Conservation (phyloP, 331 rosid species). For the Malus hybrid region DNA sequence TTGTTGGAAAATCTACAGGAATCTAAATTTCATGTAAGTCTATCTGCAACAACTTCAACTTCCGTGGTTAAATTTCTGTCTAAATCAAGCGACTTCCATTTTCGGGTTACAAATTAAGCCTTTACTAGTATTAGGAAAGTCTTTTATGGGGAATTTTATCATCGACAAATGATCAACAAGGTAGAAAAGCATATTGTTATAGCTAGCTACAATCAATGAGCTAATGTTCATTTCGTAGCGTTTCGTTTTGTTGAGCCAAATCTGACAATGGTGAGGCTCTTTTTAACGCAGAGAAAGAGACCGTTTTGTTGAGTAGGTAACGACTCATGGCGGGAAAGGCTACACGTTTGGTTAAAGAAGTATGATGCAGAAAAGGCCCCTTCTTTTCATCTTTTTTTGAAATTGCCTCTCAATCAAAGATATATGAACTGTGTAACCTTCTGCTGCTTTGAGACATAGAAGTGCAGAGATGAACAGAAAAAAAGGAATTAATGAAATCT, state of each 20-base stretch:
- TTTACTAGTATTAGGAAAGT: background rate
- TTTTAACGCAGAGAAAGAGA: conserved; percentile 25
- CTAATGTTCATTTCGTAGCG: background rate
- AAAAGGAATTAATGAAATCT: background rate
- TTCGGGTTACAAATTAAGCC: background rate
- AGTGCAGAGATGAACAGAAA: background rate
- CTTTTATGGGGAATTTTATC: background rate
- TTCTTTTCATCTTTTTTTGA: background rate
- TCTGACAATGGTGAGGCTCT: background rate
- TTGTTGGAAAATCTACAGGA: conserved; percentile 56
- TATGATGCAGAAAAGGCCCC: background rate
- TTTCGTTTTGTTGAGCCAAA: background rate
- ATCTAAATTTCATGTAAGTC: conserved; percentile 55
- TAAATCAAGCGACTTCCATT: background rate
- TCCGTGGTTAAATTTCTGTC: background rate
- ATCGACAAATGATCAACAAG: background rate
- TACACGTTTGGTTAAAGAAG: background rate
- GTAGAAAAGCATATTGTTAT: background rate
- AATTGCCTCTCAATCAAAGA: background rate
- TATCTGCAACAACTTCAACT: background rate
- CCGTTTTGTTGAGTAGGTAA: conserved; percentile 9
- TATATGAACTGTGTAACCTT: background rate
- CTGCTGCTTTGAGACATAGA: background rate
- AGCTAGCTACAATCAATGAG: background rate
- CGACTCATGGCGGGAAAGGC: background rate